Percentiles rank a stretch among this genome's conserved stretches.
Evolutionary conservation across 805 yeast genomes (phyloP).

Genomic region (Starmerella apis): DNA sequence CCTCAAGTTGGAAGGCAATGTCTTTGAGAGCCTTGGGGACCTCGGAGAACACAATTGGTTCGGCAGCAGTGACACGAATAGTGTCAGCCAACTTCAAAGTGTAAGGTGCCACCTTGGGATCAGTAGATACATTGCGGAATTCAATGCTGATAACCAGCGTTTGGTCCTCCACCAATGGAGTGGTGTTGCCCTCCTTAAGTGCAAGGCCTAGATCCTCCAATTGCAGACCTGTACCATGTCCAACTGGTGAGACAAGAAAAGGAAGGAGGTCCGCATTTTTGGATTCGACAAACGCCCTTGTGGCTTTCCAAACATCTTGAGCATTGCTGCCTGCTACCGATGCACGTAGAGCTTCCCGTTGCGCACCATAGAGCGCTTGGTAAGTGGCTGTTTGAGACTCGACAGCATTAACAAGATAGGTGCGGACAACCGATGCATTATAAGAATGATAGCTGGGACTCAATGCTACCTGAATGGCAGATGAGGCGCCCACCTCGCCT

Average conservation of each 20-base stretch:
- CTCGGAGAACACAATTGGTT: slow-evolving; percentile 58
- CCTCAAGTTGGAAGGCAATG: slow-evolving; percentile 67
- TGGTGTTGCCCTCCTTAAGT: slow-evolving; percentile 60
- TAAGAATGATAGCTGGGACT: slow-evolving; percentile 82
- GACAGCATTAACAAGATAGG: slow-evolving; percentile 83
- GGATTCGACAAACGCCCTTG: slow-evolving; percentile 47
- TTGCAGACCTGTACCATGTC: slow-evolving; percentile 83
- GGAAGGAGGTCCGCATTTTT: slow-evolving; percentile 54
- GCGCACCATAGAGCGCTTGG: slow-evolving; percentile 61
- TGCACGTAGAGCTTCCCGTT: slow-evolving; percentile 49
- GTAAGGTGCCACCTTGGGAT: slow-evolving; percentile 48
- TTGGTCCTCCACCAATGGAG: slow-evolving; percentile 58
- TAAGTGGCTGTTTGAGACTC: slow-evolving; percentile 68
- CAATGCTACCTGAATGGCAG: slow-evolving; percentile 71
- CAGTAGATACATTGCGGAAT: slow-evolving; percentile 21
- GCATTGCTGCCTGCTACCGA: slow-evolving; percentile 61
- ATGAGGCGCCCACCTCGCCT: slow-evolving; percentile 52
- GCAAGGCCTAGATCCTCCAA: slow-evolving; percentile 71
- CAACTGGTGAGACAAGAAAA: slow-evolving; percentile 51
- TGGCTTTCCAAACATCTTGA: slow-evolving; percentile 55
- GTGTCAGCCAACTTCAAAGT: slow-evolving; percentile 74
- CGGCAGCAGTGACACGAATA: slow-evolving; percentile 47
- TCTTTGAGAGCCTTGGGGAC: slow-evolving; percentile 64
- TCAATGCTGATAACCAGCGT: slow-evolving; percentile 46
- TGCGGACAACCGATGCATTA: slow-evolving; percentile 78